phyloP scores from a whole-genome alignment of 2,329 filamentous ascomycete species.

The Colletotrichum simmondsii region DNA sequence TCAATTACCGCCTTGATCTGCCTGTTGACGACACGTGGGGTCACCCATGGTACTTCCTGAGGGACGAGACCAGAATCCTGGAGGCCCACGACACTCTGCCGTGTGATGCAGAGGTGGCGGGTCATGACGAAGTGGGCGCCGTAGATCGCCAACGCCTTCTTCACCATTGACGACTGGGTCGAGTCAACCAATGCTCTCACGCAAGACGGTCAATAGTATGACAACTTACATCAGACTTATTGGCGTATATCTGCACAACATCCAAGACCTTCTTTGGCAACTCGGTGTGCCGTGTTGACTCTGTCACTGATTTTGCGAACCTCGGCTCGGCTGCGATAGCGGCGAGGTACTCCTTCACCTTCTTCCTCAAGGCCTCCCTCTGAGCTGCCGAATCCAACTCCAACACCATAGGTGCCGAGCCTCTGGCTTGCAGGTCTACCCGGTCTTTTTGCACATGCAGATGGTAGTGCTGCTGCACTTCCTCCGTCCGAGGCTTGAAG shows the following conservation, averaged over 20 bases:
- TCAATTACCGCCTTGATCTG: conserved; percentile 68
- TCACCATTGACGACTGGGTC: conserved; percentile 58
- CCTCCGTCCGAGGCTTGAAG: conserved; percentile 60
- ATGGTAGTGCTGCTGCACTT: conserved; percentile 64
- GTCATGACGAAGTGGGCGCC: conserved; percentile 68
- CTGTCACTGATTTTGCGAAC: conserved; percentile 63
- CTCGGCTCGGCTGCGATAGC: conserved; percentile 57
- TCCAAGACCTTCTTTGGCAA: conserved; percentile 58
- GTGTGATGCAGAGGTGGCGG: conserved; percentile 63
- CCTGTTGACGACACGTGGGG: conserved; percentile 64
- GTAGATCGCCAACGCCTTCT: conserved; percentile 64
- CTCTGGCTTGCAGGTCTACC: conserved; percentile 53
- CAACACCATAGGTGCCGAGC: conserved; percentile 62
- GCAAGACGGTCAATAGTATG: not conserved
- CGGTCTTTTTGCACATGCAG: conserved; percentile 48
- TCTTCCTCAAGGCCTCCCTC: conserved; percentile 57
- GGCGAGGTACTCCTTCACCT: conserved; percentile 60
- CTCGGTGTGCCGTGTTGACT: conserved; percentile 54
- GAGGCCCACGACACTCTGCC: conserved; percentile 49
- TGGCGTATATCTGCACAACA: conserved; percentile 60
- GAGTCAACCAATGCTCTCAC: not conserved
- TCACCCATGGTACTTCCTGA: conserved; percentile 56
- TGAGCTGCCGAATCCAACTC: conserved; percentile 54
- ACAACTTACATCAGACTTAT: conserved; percentile 54
- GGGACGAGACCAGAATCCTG: conserved; percentile 53